These are phyloP conservation scores for Lasiodiplodia sp. DNA, from an alignment of 2,329 filamentous ascomycete species.

Conservation along the genomic window DNA sequence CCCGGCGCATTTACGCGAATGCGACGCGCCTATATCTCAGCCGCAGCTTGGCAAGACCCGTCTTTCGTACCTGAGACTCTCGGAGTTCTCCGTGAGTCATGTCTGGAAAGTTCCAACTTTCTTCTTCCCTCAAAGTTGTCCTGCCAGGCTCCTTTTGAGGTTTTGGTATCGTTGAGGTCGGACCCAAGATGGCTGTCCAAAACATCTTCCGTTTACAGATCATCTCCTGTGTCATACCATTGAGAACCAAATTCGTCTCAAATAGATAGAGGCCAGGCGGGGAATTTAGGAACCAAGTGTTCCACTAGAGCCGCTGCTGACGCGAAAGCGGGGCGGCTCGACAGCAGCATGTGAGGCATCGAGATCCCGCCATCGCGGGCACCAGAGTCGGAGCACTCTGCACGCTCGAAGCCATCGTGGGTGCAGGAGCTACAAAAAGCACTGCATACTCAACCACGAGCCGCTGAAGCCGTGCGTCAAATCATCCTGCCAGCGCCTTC, in stretches of 20 bases:
- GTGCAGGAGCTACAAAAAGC: no score
- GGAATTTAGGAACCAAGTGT: not conserved
- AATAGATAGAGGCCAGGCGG: not conserved
- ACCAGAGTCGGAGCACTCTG: not conserved
- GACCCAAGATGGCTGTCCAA: not conserved
- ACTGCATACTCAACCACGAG: not conserved
- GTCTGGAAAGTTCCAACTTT: not conserved
- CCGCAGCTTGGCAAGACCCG: constrained; percentile 11
- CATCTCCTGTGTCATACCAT: not conserved
- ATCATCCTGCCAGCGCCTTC: constrained; percentile 24
- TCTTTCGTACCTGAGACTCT: not conserved
- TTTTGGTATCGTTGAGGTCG: not conserved
- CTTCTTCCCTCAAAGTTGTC: not conserved
- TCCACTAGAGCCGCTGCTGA: not conserved
- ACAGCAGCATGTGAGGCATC: not conserved
- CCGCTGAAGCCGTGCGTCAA: not conserved
- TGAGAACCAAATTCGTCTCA: not conserved
- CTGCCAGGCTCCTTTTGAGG: not conserved
- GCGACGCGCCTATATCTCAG: constrained; percentile 11
- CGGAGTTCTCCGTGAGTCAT: not conserved
- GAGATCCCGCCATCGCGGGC: not conserved
- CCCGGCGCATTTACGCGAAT: not conserved
- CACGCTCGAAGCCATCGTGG: not conserved
- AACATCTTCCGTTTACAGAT: not conserved
- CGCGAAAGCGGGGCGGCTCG: not conserved